Conservation (phyloP, 306 rosid genomes). For the Urtica urens region DNA sequence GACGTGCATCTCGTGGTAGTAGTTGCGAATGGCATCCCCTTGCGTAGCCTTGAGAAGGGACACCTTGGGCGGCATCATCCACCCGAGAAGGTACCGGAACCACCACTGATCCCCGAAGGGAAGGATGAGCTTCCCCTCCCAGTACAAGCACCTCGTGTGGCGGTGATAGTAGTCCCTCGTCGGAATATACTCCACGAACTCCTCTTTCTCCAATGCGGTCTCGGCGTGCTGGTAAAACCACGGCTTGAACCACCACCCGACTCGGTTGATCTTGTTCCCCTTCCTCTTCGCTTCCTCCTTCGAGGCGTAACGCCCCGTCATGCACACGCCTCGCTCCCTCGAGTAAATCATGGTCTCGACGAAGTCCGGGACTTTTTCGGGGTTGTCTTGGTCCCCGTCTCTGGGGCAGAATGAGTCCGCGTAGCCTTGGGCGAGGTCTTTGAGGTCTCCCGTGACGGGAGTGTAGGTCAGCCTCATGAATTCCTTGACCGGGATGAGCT, state of each 20-base stretch:
- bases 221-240: conserved; percentile 97
- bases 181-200: conserved; percentile 81
- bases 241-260: conserved; percentile 94
- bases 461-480: conserved; percentile 79
- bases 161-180: conserved; percentile 93
- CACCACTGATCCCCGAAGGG: conserved; percentile 90
- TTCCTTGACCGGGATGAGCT: conserved; percentile 74
- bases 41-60: conserved; percentile 96
- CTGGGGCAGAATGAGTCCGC: conserved; percentile 79
- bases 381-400: conserved; percentile 80
- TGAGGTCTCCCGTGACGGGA: conserved; percentile 67
- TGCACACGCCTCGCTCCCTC: conserved; percentile 66
- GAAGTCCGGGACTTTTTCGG: conserved; percentile 82
- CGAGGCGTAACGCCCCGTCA: conserved; percentile 81
- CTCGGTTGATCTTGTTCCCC: conserved; percentile 70
- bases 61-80: conserved; percentile 99
- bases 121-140: conserved; percentile 99
- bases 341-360: conserved; percentile 84
- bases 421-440: conserved; percentile 73
- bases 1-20: conserved; percentile 91
- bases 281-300: conserved; percentile 89
- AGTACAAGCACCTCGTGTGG: conserved; percentile 85
- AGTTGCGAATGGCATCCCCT: conserved; percentile 93
- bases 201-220: conserved; percentile 75
- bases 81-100: conserved; percentile 81